These are phyloP conservation scores for Naumovozyma baii DNA, from an alignment of 805 yeast species.

Conservation along the genomic window DNA sequence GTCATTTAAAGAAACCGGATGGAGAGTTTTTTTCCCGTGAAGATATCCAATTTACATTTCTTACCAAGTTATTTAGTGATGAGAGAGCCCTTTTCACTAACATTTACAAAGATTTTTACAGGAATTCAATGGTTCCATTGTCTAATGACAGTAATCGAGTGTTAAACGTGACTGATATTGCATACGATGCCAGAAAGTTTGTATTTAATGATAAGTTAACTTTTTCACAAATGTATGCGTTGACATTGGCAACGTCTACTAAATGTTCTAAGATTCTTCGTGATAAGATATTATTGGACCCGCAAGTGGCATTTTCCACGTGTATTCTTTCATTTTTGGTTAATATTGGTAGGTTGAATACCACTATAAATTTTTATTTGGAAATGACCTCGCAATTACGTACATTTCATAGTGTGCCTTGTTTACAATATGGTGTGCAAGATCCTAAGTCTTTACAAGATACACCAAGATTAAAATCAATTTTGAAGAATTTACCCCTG, in stretches of 20 bases:
- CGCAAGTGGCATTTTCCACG: conserved; percentile 55
- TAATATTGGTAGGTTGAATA: conserved; percentile 87
- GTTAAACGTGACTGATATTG: conserved; percentile 23
- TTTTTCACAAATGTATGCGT: conserved; percentile 74
- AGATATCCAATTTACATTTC: conserved; percentile 79
- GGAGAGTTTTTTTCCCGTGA: conserved; percentile 87
- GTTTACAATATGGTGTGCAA: conserved; percentile 47
- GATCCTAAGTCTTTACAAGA: conserved; percentile 78
- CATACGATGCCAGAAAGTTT: conserved; percentile 32
- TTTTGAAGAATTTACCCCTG: conserved; percentile 44
- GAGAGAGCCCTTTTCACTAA: conserved; percentile 58
- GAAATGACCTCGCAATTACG: conserved; percentile 91
- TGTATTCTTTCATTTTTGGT: conserved; percentile 79
- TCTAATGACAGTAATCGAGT: conserved; percentile 31
- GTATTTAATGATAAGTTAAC: conserved; percentile 43
- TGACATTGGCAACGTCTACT: conserved; percentile 71
- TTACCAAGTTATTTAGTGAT: conserved; percentile 55
- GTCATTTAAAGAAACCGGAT: conserved; percentile 77
- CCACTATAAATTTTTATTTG: conserved; percentile 87
- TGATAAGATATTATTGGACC: conserved; percentile 60
- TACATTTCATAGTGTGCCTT: conserved; percentile 89
- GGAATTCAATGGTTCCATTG: conserved; percentile 25
- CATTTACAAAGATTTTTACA: conserved; percentile 38
- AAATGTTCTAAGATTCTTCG: conserved; percentile 76
- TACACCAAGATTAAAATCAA: conserved; percentile 86